Base-by-base conservation (phyloP, 768 basidiomycete species). In the Serpula lacrymans region DNA sequence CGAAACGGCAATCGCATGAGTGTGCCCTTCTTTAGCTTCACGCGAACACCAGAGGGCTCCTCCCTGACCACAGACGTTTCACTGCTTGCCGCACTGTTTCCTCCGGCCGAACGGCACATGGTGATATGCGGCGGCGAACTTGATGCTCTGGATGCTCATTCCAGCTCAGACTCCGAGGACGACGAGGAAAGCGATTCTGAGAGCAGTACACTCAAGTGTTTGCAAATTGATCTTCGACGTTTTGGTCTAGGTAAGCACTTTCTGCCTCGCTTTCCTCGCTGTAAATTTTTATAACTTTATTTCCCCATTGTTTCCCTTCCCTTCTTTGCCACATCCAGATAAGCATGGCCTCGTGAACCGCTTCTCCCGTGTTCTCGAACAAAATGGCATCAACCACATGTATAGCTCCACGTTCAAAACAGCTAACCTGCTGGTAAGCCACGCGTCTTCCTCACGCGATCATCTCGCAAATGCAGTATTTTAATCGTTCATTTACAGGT, bases 331-430 rank as follows among this genome's bases (percentile, higher is more conserved):
- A n/a, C 34, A 25, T 39, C 9, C 51, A 83, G 88, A 89, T 54
- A 86, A 85, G 51, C 74, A 85, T 48, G 88, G 88, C 24, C 70
- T 90, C 6, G 84, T 88, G 34, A 85, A 78, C 57, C 77, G 80
- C 27, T 87, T 86, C 55, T 86, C 87, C 16, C 75, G 76, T 6
- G 75, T 86, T 16, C 74, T 89, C 10, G 82, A 84, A 42, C 71
- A 77, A 48, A 82, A 82, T 50, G 76, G 77, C 9, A 82, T 90
- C 55, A 85, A 88, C 62, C 84, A 88, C 55, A 83, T 89, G 77
- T 89, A 88, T 55, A 84, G 80, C 42, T 86, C 84, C 31, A 88
- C 87, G n/a, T 83, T 79, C 57, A 85, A 85, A 63, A 84, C 83
- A 5, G 87, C 87, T 41, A 89, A 90, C 60, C 60, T 90, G 23